A percentile compares a stretch with the other conserved stretches of the same genome.
Conservation (phyloP, 2,329 filamentous ascomycete species). For the Curvularia lunata region DNA sequence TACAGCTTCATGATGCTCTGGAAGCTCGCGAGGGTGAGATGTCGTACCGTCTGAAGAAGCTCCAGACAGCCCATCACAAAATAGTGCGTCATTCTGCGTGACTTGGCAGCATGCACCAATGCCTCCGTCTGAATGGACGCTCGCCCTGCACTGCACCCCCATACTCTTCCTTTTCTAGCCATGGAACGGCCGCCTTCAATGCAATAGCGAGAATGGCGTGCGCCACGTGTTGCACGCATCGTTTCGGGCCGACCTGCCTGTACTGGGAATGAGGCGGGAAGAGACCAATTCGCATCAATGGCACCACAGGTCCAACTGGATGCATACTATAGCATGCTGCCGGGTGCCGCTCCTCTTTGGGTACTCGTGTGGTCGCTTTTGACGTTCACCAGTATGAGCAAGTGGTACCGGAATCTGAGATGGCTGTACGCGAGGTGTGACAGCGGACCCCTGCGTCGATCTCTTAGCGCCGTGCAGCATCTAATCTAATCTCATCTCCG, state of each 20-base stretch:
- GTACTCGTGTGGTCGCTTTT: not conserved
- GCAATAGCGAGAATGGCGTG: conserved; percentile 11
- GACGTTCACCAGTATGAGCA: not conserved
- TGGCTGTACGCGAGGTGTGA: not conserved
- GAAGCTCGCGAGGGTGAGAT: not conserved
- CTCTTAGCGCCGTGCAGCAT: conserved; percentile 28
- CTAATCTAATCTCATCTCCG: conserved; percentile 37
- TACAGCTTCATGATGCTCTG: conserved; percentile 5
- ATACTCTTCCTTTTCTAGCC: conserved; percentile 19
- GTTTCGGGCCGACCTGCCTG: conserved; percentile 8
- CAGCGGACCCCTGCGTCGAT: conserved; percentile 29
- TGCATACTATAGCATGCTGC: not conserved
- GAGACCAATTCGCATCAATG: not conserved
- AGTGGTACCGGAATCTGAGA: not conserved
- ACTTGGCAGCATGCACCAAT: conserved; percentile 25
- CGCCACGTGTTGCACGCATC: conserved; percentile 16
- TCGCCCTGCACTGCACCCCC: conserved; percentile 15
- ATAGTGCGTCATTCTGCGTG: conserved; percentile 20
- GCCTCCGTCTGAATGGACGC: conserved; percentile 19
- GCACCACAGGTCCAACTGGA: not conserved
- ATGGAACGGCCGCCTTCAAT: conserved; percentile 8
- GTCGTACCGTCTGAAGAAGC: conserved; percentile 1
- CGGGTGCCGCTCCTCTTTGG: not conserved
- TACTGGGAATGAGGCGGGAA: not conserved
- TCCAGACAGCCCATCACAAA: conserved; percentile 5